Conservation (phyloP, 129 eudicot genomes). For the Pulicaria dysenterica region DNA sequence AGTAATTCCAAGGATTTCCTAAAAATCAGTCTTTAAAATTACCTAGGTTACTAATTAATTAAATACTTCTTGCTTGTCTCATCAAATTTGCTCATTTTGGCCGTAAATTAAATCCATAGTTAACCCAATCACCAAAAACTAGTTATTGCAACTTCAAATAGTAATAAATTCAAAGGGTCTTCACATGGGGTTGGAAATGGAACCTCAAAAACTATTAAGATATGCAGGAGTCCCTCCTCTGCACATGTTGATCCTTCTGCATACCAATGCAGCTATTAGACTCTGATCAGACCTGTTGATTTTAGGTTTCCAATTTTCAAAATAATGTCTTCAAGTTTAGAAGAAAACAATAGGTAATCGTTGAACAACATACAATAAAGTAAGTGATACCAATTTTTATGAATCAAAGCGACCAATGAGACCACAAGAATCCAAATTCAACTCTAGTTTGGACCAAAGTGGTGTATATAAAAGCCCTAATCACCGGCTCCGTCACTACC, state of each 20-base stretch:
- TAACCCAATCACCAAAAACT: no score
- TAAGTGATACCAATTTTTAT: neutral
- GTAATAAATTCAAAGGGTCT: neutral
- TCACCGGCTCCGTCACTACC: no score
- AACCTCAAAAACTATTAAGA: neutral
- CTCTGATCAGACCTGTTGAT: neutral
- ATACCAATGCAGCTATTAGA: neutral
- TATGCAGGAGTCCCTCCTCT: neutral
- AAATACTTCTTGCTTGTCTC: neutral
- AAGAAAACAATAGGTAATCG: constrained; percentile 11
- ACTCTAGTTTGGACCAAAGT: neutral
- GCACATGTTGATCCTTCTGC: neutral
- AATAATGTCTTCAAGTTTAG: neutral
- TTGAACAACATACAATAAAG: neutral
- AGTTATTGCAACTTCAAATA: no score
- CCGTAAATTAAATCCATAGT: neutral
- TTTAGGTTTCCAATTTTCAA: constrained; percentile 5
- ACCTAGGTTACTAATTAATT: no score
- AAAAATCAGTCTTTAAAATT: no score
- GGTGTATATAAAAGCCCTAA: neutral
- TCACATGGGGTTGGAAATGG: neutral
- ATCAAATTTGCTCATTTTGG: neutral
- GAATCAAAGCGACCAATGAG: neutral
- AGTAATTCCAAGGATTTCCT: no score
- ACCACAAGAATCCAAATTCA: neutral